phyloP scores from a whole-genome alignment of 2,329 filamentous ascomycete genomes.

The Samsoniella hepiali region DNA sequence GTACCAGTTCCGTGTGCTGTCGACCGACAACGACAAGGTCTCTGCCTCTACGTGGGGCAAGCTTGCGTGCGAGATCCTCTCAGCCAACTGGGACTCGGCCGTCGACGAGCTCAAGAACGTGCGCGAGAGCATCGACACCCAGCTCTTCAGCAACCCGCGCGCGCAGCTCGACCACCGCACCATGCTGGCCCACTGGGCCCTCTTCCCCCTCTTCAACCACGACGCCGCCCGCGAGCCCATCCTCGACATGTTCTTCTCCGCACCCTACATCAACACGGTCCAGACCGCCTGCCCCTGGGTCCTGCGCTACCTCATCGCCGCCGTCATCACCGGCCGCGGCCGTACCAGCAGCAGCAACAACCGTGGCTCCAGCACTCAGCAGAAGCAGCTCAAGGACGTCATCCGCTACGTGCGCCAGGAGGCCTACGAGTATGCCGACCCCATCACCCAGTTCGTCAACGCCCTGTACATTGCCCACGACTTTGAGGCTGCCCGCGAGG shows the following conservation, averaged over 20 bases:
- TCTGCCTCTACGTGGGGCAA: slow-evolving; percentile 96
- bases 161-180: slow-evolving; percentile 95
- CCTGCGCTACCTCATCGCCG: slow-evolving; percentile 86
- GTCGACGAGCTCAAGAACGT: slow-evolving; percentile 90
- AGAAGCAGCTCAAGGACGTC: slow-evolving; percentile 98
- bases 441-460: slow-evolving; percentile 93
- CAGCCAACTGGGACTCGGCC: slow-evolving; percentile 89
- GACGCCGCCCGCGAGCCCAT: slow-evolving; percentile 85
- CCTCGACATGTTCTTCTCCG: slow-evolving; percentile 95
- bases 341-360: slow-evolving; percentile 75
- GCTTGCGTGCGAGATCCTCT: slow-evolving; percentile 92
- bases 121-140: slow-evolving; percentile 87
- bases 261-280: slow-evolving; percentile 98
- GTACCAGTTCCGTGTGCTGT: slow-evolving; percentile 96
- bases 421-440: slow-evolving; percentile 95
- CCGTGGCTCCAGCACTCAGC: slow-evolving; percentile 81
- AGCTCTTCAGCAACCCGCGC: slow-evolving; percentile 93
- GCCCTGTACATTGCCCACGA: slow-evolving; percentile 83
- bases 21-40: slow-evolving; percentile 97
- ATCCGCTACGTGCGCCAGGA: slow-evolving; percentile 95
- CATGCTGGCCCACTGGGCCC: slow-evolving; percentile 96
- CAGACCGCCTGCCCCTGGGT: slow-evolving; percentile 98
- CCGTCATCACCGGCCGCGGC: slow-evolving; percentile 89
- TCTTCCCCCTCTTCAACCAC: slow-evolving; percentile 99
- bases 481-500: slow-evolving; percentile 92